A percentile compares a stretch with the other conserved stretches of the same genome.
These are phyloP conservation scores for Boeremia exigua DNA, from an alignment of 2,329 filamentous ascomycete genomes.

Conservation along the genomic window DNA sequence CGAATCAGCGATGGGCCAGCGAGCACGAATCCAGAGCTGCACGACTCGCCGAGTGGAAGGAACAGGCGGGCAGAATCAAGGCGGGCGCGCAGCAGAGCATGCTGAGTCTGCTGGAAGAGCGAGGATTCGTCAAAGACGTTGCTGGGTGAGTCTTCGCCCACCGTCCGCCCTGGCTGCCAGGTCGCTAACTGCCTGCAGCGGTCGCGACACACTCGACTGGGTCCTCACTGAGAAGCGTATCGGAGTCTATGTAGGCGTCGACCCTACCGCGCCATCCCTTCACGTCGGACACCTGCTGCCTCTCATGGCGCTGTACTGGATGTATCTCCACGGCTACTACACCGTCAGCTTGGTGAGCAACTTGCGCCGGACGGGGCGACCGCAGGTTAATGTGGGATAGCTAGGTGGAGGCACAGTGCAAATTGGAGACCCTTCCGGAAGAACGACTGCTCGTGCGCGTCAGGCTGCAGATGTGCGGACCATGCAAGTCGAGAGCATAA, in stretches of 20 bases:
- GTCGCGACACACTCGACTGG: conserved; percentile 63
- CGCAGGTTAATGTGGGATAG: conserved; percentile 41
- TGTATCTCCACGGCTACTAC: conserved; percentile 77
- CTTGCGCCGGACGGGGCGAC: conserved; percentile 11
- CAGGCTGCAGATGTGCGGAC: conserved; percentile 60
- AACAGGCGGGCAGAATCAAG: conserved; percentile 36
- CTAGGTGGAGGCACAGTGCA: conserved; percentile 77
- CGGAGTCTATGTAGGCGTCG: conserved; percentile 80
- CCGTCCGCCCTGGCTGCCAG: conserved; percentile 3
- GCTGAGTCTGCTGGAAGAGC: conserved; percentile 71
- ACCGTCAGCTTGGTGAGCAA: conserved; percentile 65
- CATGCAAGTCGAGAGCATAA: conserved; percentile 71
- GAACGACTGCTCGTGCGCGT: conserved; percentile 66
- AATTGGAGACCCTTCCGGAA: conserved; percentile 78
- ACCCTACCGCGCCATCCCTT: conserved; percentile 79
- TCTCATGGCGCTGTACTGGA: conserved; percentile 83
- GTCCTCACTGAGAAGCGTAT: conserved; percentile 70
- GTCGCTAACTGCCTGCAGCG: conserved; percentile 34
- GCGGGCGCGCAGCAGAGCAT: conserved; percentile 50
- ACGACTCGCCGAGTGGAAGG: conserved; percentile 33
- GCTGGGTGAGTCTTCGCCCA: conserved; percentile 65
- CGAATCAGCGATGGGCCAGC: conserved; percentile 29
- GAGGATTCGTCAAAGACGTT: conserved; percentile 75
- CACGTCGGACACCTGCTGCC: conserved; percentile 83
- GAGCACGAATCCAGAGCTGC: conserved; percentile 24